Evolutionary conservation across 2,329 filamentous ascomycete species (phyloP).

Genomic region (Pyricularia pennisetigena): DNA sequence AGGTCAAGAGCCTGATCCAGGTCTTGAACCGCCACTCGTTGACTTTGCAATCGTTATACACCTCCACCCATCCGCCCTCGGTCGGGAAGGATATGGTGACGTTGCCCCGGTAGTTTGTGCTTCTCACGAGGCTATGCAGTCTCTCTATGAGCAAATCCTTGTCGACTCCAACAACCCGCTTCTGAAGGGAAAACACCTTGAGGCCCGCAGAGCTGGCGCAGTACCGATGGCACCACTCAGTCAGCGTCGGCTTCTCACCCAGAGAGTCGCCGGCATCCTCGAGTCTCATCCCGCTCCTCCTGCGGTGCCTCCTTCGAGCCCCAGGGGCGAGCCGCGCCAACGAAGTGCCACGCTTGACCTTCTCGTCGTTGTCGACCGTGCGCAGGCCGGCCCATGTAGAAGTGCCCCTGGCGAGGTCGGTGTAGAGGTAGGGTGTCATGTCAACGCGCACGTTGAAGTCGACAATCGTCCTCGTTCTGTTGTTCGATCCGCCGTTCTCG

Average conservation of each 20-base stretch:
- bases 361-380: constrained; percentile 47
- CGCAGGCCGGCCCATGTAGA: constrained; percentile 32
- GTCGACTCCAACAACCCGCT: constrained; percentile 51
- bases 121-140: constrained; percentile 46
- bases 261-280: constrained; percentile 25
- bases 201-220: constrained; percentile 47
- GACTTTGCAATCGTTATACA: constrained; percentile 52
- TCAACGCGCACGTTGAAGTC: constrained; percentile 53
- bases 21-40: constrained; percentile 55
- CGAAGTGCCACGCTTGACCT: constrained; percentile 55
- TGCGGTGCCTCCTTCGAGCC: constrained; percentile 17
- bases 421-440: constrained; percentile 46
- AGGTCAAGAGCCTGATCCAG: constrained; percentile 58
- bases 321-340: constrained; percentile 39
- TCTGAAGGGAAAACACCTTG: constrained; percentile 43
- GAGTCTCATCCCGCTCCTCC: constrained; percentile 17
- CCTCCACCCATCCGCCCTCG: constrained; percentile 43
- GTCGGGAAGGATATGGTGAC: constrained; percentile 50
- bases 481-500: constrained; percentile 23
- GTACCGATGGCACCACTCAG: constrained; percentile 61
- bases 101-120: constrained; percentile 58
- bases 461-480: constrained; percentile 36
- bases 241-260: constrained; percentile 26
- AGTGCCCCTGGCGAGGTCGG: constrained; percentile 26
- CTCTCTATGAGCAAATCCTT: constrained; percentile 37